These are phyloP conservation scores for Rhodamnia rubescens DNA, from an alignment of 345 rosid genomes.

Conservation along the genomic window DNA sequence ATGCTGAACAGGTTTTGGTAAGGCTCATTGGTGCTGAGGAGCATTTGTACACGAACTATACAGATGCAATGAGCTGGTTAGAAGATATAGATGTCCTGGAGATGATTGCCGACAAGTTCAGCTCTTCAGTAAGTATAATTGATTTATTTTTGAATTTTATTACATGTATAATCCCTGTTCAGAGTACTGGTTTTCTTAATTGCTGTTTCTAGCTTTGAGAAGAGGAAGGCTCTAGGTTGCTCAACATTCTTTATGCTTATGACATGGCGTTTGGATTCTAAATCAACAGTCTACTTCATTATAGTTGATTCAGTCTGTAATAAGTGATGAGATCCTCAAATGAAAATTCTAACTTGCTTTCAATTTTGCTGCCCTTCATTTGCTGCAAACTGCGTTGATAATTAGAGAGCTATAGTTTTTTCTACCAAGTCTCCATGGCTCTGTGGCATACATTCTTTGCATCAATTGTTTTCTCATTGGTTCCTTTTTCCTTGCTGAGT, in stretches of 20 bases:
- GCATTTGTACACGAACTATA: constrained; percentile 60
- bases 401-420: background rate
- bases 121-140: constrained; percentile 64
- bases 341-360: background rate
- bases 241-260: background rate
- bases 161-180: background rate
- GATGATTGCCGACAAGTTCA: constrained; percentile 86
- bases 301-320: background rate
- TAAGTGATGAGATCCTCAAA: background rate
- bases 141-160: background rate
- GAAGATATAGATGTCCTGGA: constrained; percentile 77
- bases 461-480: background rate
- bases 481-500: background rate
- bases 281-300: background rate
- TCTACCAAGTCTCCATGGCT: background rate
- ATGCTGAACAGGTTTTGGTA: constrained; percentile 52
- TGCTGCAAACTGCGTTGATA: background rate
- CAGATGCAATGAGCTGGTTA: constrained; percentile 76
- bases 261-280: background rate
- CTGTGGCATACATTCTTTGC: background rate
- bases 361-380: background rate
- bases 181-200: background rate
- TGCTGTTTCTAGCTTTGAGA: background rate
- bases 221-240: background rate
- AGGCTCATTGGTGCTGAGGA: constrained; percentile 89